Conservation (phyloP, 345 rosid species). For the Cardamine chenopodiifolia region DNA sequence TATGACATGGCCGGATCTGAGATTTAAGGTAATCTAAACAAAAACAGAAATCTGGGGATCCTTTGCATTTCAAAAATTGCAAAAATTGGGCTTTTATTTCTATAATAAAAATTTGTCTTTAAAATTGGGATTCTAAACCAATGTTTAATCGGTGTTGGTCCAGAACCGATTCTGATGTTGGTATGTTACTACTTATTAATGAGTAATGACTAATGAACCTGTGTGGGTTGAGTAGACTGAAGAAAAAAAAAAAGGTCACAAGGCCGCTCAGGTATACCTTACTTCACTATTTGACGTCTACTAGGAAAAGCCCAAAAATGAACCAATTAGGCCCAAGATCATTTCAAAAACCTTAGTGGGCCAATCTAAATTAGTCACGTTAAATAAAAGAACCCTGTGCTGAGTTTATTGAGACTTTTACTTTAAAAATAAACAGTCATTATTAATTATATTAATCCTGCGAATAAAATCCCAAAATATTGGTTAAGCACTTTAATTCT, state of each 20-base stretch:
- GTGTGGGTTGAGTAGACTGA: not conserved
- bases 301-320: not conserved
- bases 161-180: no score
- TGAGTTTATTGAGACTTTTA: not conserved
- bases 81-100: no score
- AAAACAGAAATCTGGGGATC: no score
- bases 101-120: no score
- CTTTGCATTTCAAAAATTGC: no score
- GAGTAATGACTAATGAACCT: not conserved
- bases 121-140: no score
- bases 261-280: not conserved
- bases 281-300: not conserved
- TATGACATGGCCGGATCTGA: no score
- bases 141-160: no score
- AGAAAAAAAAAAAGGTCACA: not conserved
- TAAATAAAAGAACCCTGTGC: not conserved
- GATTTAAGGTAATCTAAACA: no score
- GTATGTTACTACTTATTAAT: no score
- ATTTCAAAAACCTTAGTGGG: not conserved
- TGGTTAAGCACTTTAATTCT: no score
- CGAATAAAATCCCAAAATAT: no score
- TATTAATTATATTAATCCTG: constrained; percentile 9
- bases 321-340: not conserved
- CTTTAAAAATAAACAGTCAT: constrained; percentile 24
- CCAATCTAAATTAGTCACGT: not conserved